phyloP scores from a whole-genome alignment of 441 rosid genomes.

The Jatropha podagrica region DNA sequence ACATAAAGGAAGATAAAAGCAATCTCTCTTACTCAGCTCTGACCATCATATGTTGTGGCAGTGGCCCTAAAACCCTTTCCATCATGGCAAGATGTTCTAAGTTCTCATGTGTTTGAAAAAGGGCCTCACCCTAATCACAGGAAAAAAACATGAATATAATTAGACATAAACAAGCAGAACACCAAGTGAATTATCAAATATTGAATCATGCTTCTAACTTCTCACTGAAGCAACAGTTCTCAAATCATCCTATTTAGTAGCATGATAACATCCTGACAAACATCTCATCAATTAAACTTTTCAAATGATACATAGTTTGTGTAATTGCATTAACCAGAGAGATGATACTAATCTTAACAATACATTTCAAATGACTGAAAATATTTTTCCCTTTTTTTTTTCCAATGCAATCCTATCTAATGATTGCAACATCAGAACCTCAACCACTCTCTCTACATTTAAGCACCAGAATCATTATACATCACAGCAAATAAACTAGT shows the following conservation, averaged over 20 bases:
- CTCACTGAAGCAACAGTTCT: neutral
- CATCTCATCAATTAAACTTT: neutral
- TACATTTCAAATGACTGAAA: neutral
- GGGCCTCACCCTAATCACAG: constrained; percentile 56
- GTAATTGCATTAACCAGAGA: neutral
- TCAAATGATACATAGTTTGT: neutral
- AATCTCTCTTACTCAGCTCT: constrained; percentile 75
- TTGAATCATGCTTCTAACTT: too few species aligned
- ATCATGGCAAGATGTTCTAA: constrained; percentile 77
- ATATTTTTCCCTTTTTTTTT: neutral
- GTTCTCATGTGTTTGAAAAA: constrained; percentile 73
- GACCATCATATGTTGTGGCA: constrained; percentile 58
- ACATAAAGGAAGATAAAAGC: constrained; percentile 5
- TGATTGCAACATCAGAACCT: neutral
- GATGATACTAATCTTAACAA: neutral
- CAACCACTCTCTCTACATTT: neutral
- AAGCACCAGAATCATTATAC: neutral
- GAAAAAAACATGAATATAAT: too few species aligned
- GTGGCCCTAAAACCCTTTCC: constrained; percentile 71
- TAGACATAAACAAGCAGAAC: too few species aligned
- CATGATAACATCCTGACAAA: neutral
- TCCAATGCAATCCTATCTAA: neutral
- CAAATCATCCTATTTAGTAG: neutral
- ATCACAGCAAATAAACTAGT: neutral
- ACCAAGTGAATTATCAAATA: neutral